Base-by-base conservation (phyloP, 768 basidiomycete species). In the Mycena epipterygia region DNA sequence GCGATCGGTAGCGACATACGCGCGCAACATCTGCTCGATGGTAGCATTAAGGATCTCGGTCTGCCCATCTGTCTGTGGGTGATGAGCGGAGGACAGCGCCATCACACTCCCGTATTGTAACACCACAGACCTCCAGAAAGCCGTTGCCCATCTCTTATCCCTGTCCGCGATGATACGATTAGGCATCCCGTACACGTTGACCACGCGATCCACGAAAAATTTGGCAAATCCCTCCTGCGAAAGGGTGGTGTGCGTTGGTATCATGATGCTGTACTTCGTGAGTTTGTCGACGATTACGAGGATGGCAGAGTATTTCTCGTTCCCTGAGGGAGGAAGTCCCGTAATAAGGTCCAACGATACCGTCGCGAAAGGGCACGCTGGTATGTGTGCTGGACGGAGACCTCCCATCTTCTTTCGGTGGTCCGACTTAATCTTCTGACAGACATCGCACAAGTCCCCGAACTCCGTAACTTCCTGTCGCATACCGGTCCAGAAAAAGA, bases 281-380 rank as follows among this genome's bases (percentile, higher is more conserved):
- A 82, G 71, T 3, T 79, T 71, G 65, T 81, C 75, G 2, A 82
- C 78, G 0, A 84, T 42, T 0, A 78, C 76, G 33, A 77, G 61
- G 0, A 77, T 55, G 17, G 69, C 75, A 17, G 74, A 67, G 67
- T 55, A 79, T 3, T 75, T 77, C 5, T 77, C 55, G n/a, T n/a
- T n/a, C n/a, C n/a, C n/a, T n/a, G 2, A 67, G n/a, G n/a, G n/a
- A n/a, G n/a, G n/a, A n/a, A n/a, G n/a, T n/a, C n/a, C n/a, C n/a
- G n/a, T n/a, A n/a, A n/a, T n/a, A n/a, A n/a, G n/a, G n/a, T n/a
- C n/a, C n/a, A n/a, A n/a, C n/a, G n/a, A n/a, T n/a, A n/a, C 65
- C 0, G 56, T 67, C 0, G 65, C 56, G 46, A 57, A 59, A 1
- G 65, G 65, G 1, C 65, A 3, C 12, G 35, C 0, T 0, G 65